Evolutionary conservation across 2,329 filamentous ascomycete genomes (phyloP), one percentile per base, ranked within the genome.

Genomic region (Fusarium sp.): DNA sequence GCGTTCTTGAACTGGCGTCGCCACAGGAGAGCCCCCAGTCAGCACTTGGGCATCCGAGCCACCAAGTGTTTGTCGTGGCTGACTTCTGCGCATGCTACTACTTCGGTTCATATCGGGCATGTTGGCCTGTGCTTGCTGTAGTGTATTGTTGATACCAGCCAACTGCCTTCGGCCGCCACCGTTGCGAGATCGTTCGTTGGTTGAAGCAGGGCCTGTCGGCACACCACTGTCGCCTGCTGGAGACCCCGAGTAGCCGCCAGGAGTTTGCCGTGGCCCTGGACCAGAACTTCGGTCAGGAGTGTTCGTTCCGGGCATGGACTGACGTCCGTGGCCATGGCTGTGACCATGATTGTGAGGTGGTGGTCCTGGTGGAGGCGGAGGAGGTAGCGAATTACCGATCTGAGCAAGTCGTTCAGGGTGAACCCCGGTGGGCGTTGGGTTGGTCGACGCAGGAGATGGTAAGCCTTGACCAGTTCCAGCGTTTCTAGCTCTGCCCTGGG

Each of bases 41-140:
- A 89, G 80, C 6, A 87, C 85, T 72, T 90, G 88, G 1, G 85
- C 85, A 68, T 90, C 88, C 3, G 87, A 89, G 16, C 84, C 84
- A 16, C 82, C 85, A 37, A 89, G 74, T 61, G 82, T 84, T 55
- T 80, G 80, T 13, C 83, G 77, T 30, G 80, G 66, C 73, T 81
- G 79, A 68, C 77, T 76, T 66, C 80, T 66, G 61, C 80, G 73
- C 31, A 67, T 52, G 12, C 80, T 80, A 46, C 79, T 81, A 31
- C 78, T 80, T 28, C 80, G 81, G 27, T 75, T 78, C 37, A 68
- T 53, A 1, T 81, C 80, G 2, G 76, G 81, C 80, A 74, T 82
- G 69, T 72, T 86, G 76, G 73, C 75, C 74, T 85, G 85, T 1
- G 84, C 83, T 76, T 87, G 85, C 68, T 87, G 85, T 5, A 90